Percentiles rank a stretch among this genome's conserved stretches.
These are phyloP conservation scores for Tricholoma saponaceum DNA, from an alignment of 768 basidiomycete species.

Conservation along the genomic window DNA sequence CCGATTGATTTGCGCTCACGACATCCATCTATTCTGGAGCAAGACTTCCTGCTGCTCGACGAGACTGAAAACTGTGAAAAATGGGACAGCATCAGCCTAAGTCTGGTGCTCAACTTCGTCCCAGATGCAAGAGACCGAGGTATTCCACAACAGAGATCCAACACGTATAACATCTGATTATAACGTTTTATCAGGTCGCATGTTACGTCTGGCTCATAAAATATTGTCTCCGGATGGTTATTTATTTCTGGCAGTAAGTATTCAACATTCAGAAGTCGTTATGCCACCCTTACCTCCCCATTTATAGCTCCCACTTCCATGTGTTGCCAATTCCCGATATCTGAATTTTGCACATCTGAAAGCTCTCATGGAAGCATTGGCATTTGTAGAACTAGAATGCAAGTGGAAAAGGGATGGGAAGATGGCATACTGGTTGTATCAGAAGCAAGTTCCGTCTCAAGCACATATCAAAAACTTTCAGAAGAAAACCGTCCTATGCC, in stretches of 20 bases:
- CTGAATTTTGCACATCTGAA: conserved; percentile 56
- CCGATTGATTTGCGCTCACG: conserved; percentile 85
- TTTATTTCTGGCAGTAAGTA: conserved; percentile 68
- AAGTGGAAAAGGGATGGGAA: conserved; percentile 71
- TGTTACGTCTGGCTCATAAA: conserved; percentile 58
- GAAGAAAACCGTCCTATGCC: conserved; percentile 57
- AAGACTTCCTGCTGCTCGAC: conserved; percentile 77
- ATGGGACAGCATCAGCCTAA: conserved; percentile 84
- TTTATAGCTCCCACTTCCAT: conserved; percentile 75
- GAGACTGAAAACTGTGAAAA: conserved; percentile 39
- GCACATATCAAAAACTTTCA: conserved; percentile 25
- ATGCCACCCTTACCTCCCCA: not conserved
- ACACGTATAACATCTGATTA: not conserved
- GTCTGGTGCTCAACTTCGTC: conserved; percentile 88
- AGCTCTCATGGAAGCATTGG: conserved; percentile 54
- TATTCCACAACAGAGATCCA: conserved; percentile 22
- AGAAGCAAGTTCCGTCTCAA: conserved; percentile 29
- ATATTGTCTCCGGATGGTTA: conserved; percentile 53
- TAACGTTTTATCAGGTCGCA: conserved; percentile 48
- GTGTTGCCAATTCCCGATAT: conserved; percentile 84
- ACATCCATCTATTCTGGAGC: conserved; percentile 78
- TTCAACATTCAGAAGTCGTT: not conserved
- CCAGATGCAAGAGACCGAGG: conserved; percentile 74
- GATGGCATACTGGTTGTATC: conserved; percentile 85
- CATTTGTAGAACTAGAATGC: conserved; percentile 56